These are phyloP conservation scores for Pulchroboletus neoregius DNA, from an alignment of 1,284 basidiomycete species.

Conservation along the genomic window DNA sequence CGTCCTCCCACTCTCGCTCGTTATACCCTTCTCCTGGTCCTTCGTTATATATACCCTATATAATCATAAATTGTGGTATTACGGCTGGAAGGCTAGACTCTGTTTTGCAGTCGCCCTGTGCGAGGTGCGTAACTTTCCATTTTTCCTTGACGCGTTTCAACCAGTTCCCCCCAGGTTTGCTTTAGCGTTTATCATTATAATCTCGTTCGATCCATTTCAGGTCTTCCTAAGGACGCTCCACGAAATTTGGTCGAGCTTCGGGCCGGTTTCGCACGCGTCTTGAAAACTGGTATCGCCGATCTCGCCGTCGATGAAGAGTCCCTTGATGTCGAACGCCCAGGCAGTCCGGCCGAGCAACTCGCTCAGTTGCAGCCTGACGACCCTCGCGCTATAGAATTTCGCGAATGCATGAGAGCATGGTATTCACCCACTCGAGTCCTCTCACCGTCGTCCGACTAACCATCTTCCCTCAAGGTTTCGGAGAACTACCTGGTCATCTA, in stretches of 20 bases:
- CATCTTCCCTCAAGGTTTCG: constrained; percentile 52
- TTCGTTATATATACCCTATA: constrained; percentile 57
- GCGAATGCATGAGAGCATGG: constrained; percentile 64
- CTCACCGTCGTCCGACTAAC: constrained; percentile 6
- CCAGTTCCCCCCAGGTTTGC: constrained; percentile 47
- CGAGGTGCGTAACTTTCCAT: constrained; percentile 45
- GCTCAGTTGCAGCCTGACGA: constrained; percentile 57
- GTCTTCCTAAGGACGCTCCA: constrained; percentile 44
- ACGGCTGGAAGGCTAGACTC: constrained; percentile 36
- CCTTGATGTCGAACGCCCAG: constrained; percentile 47
- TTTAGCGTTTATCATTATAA: constrained; percentile 73
- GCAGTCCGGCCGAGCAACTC: constrained; percentile 59
- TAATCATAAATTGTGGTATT: constrained; percentile 43
- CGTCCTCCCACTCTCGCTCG: constrained; percentile 68
- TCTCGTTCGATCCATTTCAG: constrained; percentile 53
- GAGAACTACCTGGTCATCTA: constrained; percentile 68
- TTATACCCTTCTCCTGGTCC: constrained; percentile 67
- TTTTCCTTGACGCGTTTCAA: neutral
- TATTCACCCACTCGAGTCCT: constrained; percentile 21
- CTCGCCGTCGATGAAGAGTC: constrained; percentile 57
- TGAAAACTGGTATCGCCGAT: constrained; percentile 54
- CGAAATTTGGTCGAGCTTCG: constrained; percentile 54
- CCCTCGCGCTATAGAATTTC: constrained; percentile 73
- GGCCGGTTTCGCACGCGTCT: constrained; percentile 52
- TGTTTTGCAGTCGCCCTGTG: constrained; percentile 49